These are phyloP conservation scores for Ophiognomonia clavigignenti-juglandacearum DNA, from an alignment of 2,329 filamentous ascomycete species.

Conservation along the genomic window DNA sequence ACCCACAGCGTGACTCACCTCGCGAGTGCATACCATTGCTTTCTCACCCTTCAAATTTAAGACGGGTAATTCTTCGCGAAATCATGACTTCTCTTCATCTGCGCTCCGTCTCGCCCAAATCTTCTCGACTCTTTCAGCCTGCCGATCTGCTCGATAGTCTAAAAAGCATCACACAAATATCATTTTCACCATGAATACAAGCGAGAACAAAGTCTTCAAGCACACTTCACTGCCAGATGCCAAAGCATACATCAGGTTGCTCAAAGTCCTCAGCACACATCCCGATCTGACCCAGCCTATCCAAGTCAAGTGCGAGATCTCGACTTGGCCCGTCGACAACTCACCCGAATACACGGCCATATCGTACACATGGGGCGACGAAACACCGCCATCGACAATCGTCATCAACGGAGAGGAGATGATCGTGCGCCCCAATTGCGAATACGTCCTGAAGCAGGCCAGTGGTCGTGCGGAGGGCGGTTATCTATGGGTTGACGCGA, in stretches of 20 bases:
- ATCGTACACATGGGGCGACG: constrained; percentile 5
- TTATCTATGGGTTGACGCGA: constrained; percentile 7
- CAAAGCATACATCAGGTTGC: not conserved
- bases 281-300: not conserved
- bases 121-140: no score
- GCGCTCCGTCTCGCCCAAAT: no score
- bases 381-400: not conserved
- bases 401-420: not conserved
- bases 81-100: no score
- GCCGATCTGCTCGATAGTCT: no score
- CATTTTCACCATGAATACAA: no score
- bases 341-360: not conserved
- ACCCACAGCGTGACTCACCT: no score
- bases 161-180: no score
- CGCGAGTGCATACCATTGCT: no score
- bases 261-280: not conserved
- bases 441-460: constrained; percentile 5
- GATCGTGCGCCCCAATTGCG: constrained; percentile 3
- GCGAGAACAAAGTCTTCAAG: no score
- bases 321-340: not conserved
- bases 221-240: not conserved
- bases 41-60: no score
- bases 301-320: not conserved
- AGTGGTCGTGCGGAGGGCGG: not conserved
- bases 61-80: no score